Evolutionary conservation across 2,329 filamentous ascomycete genomes (phyloP).

Genomic region (Hymenoscyphus scutula): DNA sequence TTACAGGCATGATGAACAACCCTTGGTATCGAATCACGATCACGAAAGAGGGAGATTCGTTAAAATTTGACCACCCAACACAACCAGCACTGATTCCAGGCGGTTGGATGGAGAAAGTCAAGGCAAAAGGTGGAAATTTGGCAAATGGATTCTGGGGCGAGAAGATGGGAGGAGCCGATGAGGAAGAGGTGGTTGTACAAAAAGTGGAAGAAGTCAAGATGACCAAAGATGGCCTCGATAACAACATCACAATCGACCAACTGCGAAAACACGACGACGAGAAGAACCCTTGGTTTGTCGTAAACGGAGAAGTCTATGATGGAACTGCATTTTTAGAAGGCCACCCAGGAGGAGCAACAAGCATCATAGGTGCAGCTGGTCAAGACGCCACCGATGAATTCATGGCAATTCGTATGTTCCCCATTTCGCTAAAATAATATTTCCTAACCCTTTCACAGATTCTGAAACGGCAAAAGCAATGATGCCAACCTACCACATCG

Average conservation of each 20-base stretch:
- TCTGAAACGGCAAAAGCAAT: conserved; percentile 89
- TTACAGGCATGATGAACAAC: conserved; percentile 83
- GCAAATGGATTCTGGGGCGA: conserved; percentile 85
- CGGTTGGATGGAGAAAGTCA: conserved; percentile 93
- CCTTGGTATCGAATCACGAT: conserved; percentile 86
- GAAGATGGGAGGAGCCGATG: conserved; percentile 52
- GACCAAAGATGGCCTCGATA: conserved; percentile 65
- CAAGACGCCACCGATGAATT: conserved; percentile 86
- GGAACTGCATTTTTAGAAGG: conserved; percentile 76
- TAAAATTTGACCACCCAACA: conserved; percentile 87
- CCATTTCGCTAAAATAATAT: background rate
- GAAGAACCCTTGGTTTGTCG: conserved; percentile 77
- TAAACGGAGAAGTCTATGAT: conserved; percentile 86
- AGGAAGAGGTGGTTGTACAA: conserved; percentile 47
- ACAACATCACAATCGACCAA: conserved; percentile 67
- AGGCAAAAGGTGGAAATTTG: conserved; percentile 76
- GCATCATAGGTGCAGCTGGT: conserved; percentile 79
- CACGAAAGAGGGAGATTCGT: conserved; percentile 58
- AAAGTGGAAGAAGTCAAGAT: conserved; percentile 68
- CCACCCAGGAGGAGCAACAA: conserved; percentile 83
- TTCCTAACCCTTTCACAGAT: conserved; percentile 52
- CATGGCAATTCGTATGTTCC: conserved; percentile 76
- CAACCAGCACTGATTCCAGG: conserved; percentile 73
- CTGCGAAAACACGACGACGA: conserved; percentile 65
- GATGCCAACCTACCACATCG: conserved; percentile 85